Evolutionary conservation across 2,329 filamentous ascomycete genomes (phyloP), one percentile per base, ranked within the genome.

Genomic region (Alternaria sp.): DNA sequence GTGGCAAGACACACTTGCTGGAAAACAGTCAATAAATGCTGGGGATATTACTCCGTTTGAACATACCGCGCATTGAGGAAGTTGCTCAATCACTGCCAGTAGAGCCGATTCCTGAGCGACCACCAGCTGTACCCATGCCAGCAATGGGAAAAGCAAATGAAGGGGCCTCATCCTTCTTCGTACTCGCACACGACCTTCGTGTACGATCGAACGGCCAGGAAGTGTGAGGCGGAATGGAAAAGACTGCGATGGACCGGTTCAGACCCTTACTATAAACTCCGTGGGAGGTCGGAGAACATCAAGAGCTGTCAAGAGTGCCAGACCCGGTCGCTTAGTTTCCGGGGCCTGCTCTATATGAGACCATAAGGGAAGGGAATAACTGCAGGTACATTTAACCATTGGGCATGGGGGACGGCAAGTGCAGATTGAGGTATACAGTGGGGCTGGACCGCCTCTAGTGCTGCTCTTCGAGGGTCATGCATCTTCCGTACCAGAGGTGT

Each of bases 31-130:
- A 69, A 56, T 19, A 44, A 8, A 8, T 23, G 17, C 21, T n/a
- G 36, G 11, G 28, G 12, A 45, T 21, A n/a, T 44, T 3, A 23
- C 12, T 36, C 15, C 50, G 4, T 17, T 21, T 19, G 11, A 30
- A 69, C 70, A 49, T 71, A 72, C 70, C 46, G 70, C 69, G 47
- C 70, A 72, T 52, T 57, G 43, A 25, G 70, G 69, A 47, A 72
- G 64, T 17, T 64, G 56, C 23, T 50, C 58, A 54, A 68, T 54
- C 17, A 57, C 62, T 8, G 61, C 59, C n/a, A 57, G 28, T 13
- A 71, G 25, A 59, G 54, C 59, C 21, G 62, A 51, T 12, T 62
- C 57, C 57, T 71, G 67, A 32, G 69, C 69, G 21, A 69, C 40
- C 51, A 47, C 68, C 25, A 68, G 28, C 17, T 69, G 64, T 21